A percentile compares a stretch with the other conserved stretches of the same genome.
phyloP scores from a whole-genome alignment of 2,329 filamentous ascomycete genomes.

The Colletotrichum filicis region DNA sequence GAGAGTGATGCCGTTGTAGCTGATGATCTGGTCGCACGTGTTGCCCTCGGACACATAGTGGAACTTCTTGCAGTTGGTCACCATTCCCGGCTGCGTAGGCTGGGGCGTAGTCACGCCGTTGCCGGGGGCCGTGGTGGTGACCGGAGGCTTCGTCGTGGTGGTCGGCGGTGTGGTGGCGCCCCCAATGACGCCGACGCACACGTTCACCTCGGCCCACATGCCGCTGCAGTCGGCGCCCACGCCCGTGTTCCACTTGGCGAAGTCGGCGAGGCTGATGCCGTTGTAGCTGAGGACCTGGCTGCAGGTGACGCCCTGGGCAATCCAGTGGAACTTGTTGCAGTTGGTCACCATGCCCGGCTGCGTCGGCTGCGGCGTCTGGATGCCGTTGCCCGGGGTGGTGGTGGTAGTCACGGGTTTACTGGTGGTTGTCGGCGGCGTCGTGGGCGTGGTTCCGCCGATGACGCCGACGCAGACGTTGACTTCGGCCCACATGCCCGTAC shows the following conservation, averaged over 20 bases:
- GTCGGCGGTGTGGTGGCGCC: too few species aligned
- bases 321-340: too few species aligned
- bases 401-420: background rate
- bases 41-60: slow-evolving; percentile 38
- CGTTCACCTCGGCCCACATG: background rate
- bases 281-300: background rate
- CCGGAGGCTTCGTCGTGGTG: too few species aligned
- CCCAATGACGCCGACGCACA: background rate
- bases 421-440: slow-evolving; percentile 21
- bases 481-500: slow-evolving; percentile 14
- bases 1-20: slow-evolving; percentile 37
- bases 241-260: background rate
- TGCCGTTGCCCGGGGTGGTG: slow-evolving; percentile 31
- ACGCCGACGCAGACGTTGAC: slow-evolving; percentile 23
- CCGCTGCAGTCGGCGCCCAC: background rate
- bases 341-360: too few species aligned
- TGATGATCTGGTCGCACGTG: slow-evolving; percentile 40
- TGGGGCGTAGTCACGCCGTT: background rate
- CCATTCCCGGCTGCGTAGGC: slow-evolving; percentile 18
- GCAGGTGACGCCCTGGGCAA: too few species aligned
- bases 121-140: too few species aligned
- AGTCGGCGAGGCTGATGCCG: background rate
- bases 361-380: slow-evolving; percentile 12
- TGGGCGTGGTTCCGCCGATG: slow-evolving; percentile 16
- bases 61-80: slow-evolving; percentile 43